Conservation (phyloP, 331 rosid species). For the Quercus phellos region DNA sequence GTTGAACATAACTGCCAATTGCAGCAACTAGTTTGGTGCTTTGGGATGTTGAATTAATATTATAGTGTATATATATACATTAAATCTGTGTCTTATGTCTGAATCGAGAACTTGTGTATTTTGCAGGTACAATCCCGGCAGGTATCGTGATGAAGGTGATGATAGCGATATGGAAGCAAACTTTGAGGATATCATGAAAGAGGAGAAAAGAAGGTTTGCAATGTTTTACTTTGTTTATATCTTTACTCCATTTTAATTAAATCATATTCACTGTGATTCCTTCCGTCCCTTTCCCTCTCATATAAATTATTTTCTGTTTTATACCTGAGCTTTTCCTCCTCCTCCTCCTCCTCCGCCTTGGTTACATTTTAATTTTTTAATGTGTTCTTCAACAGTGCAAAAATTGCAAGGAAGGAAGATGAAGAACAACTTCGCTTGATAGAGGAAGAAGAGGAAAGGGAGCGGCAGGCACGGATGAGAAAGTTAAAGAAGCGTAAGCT, state of each 20-base stretch:
- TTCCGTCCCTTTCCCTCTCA: neutral
- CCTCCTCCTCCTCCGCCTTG: too few species aligned
- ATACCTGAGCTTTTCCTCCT: neutral
- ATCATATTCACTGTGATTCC: neutral
- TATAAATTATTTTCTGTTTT: neutral
- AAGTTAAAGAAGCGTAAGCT: slow-evolving; percentile 51
- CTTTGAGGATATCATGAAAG: slow-evolving; percentile 66
- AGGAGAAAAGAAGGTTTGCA: slow-evolving; percentile 67
- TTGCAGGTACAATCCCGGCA: slow-evolving; percentile 62
- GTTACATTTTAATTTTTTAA: too few species aligned
- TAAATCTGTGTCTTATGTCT: neutral
- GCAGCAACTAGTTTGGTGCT: neutral
- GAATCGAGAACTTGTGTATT: slow-evolving; percentile 11
- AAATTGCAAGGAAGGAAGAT: slow-evolving; percentile 65
- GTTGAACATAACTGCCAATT: neutral
- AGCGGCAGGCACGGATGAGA: slow-evolving; percentile 32
- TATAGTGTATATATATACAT: neutral
- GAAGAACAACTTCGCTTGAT: slow-evolving; percentile 64
- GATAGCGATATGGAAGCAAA: slow-evolving; percentile 80
- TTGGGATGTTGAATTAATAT: neutral
- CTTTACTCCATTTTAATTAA: neutral
- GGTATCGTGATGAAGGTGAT: slow-evolving; percentile 48
- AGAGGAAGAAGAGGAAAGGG: slow-evolving; percentile 64
- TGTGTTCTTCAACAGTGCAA: slow-evolving; percentile 31
- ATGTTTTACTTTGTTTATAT: neutral